These are phyloP conservation scores for Coprinopsis strossmayeri DNA, from an alignment of 768 basidiomycete species.

Conservation along the genomic window DNA sequence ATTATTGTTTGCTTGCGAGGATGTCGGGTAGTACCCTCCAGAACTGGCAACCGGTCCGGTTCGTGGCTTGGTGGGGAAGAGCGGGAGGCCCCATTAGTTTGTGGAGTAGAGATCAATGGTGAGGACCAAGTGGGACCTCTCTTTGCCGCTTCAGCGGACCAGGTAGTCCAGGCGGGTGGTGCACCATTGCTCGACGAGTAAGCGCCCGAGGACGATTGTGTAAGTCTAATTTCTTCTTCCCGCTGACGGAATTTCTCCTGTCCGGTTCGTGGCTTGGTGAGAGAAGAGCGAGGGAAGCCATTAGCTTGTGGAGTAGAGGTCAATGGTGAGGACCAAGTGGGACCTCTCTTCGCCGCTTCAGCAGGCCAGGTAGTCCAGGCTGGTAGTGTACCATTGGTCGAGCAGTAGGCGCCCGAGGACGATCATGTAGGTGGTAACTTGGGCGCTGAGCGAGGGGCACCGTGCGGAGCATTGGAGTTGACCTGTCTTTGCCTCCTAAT, in stretches of 20 bases:
- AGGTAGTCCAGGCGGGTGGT: conserved; percentile 22
- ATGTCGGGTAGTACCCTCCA: conserved; percentile 18
- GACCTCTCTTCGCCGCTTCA: conserved; percentile 19
- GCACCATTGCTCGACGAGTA: conserved; percentile 16
- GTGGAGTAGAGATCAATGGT: conserved; percentile 13
- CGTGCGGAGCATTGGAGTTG: neutral
- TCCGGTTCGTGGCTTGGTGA: conserved; percentile 24
- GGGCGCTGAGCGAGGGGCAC: conserved; percentile 14
- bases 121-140: conserved; percentile 23
- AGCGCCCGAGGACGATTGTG: conserved; percentile 11
- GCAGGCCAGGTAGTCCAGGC: conserved; percentile 26
- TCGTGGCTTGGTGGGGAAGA: conserved; percentile 24
- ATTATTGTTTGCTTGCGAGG: conserved; percentile 16
- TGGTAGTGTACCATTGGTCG: conserved; percentile 16
- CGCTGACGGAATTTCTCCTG: conserved; percentile 61
- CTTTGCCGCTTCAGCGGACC: conserved; percentile 20
- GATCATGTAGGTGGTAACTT: conserved; percentile 18
- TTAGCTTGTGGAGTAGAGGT: conserved; percentile 13
- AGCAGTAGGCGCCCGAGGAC: conserved; percentile 13
- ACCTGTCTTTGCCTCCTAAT: conserved; percentile 32
- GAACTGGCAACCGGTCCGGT: conserved; percentile 31
- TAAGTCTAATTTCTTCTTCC: conserved; percentile 57
- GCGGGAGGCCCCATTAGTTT: conserved; percentile 20
- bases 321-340: conserved; percentile 21
- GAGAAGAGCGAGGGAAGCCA: conserved; percentile 22